Evolutionary conservation across 345 rosid species (phyloP).

Genomic region (Stellera chamaejasme): DNA sequence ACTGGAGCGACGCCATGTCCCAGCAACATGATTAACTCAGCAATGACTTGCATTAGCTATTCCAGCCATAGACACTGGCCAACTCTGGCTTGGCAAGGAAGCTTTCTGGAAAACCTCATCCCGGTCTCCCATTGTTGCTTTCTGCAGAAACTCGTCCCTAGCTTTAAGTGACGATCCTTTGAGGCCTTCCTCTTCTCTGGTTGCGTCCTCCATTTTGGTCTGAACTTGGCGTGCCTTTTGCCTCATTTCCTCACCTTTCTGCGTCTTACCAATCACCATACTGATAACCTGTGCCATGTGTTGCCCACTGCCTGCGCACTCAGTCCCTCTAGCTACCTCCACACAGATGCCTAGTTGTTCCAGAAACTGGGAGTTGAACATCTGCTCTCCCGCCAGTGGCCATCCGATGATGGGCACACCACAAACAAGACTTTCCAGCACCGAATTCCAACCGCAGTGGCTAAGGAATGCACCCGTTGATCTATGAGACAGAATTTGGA

Average conservation of each 20-base stretch:
- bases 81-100: neutral
- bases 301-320: neutral
- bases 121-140: constrained; percentile 1
- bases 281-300: constrained; percentile 5
- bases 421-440: constrained; percentile 10
- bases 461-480: constrained; percentile 14
- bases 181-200: constrained; percentile 8
- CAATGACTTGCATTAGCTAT: neutral
- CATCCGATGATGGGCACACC: constrained; percentile 22
- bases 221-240: constrained; percentile 6
- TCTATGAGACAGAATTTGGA: constrained; percentile 12
- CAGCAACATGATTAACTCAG: neutral
- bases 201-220: constrained; percentile 9
- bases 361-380: constrained; percentile 15
- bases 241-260: constrained; percentile 9
- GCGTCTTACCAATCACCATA: neutral
- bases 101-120: constrained; percentile 6
- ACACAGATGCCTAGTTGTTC: constrained; percentile 3
- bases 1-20: too few species aligned
- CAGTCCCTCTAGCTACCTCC: constrained; percentile 8
- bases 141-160: constrained; percentile 8
- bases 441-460: constrained; percentile 20
- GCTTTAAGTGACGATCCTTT: constrained; percentile 13
- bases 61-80: neutral
- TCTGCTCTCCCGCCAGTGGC: constrained; percentile 16